phyloP scores from a whole-genome alignment of 2,329 filamentous ascomycete species.

The Phyllachora maydis region DNA sequence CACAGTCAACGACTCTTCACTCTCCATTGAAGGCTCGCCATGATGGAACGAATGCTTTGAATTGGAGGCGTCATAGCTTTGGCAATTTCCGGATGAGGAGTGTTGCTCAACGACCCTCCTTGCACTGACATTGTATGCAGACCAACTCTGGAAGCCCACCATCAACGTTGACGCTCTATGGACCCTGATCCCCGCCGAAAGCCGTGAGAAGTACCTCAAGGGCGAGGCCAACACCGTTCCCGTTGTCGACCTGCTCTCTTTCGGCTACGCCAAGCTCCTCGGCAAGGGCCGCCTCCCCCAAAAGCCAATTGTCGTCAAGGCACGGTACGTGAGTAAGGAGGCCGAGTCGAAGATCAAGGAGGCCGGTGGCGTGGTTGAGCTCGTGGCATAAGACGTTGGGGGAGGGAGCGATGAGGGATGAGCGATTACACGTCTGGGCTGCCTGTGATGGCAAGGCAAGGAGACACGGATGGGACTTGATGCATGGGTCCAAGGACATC shows the following conservation, averaged over 20 bases:
- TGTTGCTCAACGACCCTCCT: too few species aligned
- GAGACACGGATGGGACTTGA: too few species aligned
- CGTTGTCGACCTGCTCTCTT: slow-evolving; percentile 90
- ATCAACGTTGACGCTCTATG: slow-evolving; percentile 98
- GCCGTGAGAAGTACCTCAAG: slow-evolving; percentile 77
- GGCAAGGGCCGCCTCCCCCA: slow-evolving; percentile 93
- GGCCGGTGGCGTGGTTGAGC: slow-evolving; percentile 86
- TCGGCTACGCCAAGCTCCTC: slow-evolving; percentile 97
- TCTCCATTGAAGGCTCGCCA: too few species aligned
- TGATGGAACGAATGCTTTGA: too few species aligned
- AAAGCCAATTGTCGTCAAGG: slow-evolving; percentile 84
- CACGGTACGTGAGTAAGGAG: slow-evolving; percentile 85
- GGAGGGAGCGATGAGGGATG: too few species aligned
- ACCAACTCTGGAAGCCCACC: slow-evolving; percentile 97
- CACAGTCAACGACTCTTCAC: too few species aligned
- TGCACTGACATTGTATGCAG: too few species aligned
- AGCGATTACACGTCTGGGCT: too few species aligned
- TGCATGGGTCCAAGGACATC: too few species aligned
- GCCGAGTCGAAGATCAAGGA: slow-evolving; percentile 99
- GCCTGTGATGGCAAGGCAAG: too few species aligned
- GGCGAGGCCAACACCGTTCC: slow-evolving; percentile 83
- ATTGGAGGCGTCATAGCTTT: too few species aligned
- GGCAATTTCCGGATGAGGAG: too few species aligned
- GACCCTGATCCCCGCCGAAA: slow-evolving; percentile 83
- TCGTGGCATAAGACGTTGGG: slow-evolving; percentile 95